A percentile compares a stretch with the other conserved stretches of the same genome.
phyloP scores from a whole-genome alignment of 1,139 yeast genomes.

The Geotrichum cucujoidarum region DNA sequence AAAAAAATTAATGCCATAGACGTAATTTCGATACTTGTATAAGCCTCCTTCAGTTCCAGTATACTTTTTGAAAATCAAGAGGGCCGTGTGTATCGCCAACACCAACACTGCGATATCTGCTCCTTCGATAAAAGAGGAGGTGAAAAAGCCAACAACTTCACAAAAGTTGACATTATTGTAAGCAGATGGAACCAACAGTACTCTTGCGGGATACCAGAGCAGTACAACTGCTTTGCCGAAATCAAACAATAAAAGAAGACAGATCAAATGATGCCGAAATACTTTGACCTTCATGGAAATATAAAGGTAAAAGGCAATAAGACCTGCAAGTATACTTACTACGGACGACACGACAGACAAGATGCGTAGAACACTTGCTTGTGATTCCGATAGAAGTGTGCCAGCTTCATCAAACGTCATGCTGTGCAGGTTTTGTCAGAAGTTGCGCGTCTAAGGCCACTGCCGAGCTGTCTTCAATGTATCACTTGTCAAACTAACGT shows the following conservation, averaged over 20 bases:
- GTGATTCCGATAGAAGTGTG: constrained; percentile 15
- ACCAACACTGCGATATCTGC: constrained; percentile 80
- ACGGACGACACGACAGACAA: constrained; percentile 31
- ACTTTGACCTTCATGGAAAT: constrained; percentile 30
- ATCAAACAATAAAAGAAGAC: constrained; percentile 63
- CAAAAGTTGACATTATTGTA: constrained; percentile 55
- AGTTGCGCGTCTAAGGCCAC: too few species aligned
- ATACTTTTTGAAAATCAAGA: constrained; percentile 54
- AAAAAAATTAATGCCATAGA: constrained; percentile 55
- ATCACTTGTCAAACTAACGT: background rate
- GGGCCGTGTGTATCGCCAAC: constrained; percentile 77
- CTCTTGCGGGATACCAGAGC: constrained; percentile 64
- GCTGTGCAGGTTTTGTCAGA: too few species aligned
- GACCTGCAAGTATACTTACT: constrained; percentile 32
- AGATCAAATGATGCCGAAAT: constrained; percentile 46
- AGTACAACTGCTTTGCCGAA: constrained; percentile 67
- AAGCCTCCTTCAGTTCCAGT: constrained; percentile 68
- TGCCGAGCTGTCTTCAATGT: too few species aligned
- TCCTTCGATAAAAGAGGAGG: constrained; percentile 78
- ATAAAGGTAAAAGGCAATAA: constrained; percentile 33
- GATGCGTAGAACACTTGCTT: constrained; percentile 27
- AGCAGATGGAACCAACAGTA: constrained; percentile 46
- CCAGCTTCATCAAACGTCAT: constrained; percentile 4
- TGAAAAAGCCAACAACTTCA: constrained; percentile 77
- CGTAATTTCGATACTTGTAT: constrained; percentile 53